Conservation (phyloP, 2,329 filamentous ascomycete species). For the Pseudophaeomoniella oleicola region DNA sequence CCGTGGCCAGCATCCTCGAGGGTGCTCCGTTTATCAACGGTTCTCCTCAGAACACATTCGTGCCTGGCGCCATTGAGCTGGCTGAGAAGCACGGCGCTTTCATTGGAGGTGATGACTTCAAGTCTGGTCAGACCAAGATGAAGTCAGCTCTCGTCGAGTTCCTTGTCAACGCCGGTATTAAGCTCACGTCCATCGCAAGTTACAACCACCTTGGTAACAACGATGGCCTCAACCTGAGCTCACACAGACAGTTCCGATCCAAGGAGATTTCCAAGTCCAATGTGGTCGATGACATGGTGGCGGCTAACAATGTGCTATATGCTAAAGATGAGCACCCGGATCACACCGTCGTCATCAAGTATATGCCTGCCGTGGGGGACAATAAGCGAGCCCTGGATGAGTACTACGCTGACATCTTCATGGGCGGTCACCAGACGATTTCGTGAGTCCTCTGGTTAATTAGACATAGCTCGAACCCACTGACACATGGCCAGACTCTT, state of each 20-base stretch:
- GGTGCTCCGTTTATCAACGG: constrained; percentile 93
- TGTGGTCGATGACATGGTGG: constrained; percentile 98
- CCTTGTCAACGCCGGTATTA: constrained; percentile 95
- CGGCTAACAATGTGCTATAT: constrained; percentile 85
- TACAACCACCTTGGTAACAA: constrained; percentile 99
- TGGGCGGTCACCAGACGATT: constrained; percentile 96
- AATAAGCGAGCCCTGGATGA: constrained; percentile 98
- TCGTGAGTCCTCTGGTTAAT: too few relatives aligned
- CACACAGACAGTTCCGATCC: constrained; percentile 94
- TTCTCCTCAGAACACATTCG: constrained; percentile 97
- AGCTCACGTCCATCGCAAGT: constrained; percentile 92
- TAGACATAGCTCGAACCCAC: too few relatives aligned
- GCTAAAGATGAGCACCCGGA: constrained; percentile 86
- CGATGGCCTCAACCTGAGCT: constrained; percentile 96
- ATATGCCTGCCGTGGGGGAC: constrained; percentile 97
- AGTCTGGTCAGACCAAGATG: constrained; percentile 99
- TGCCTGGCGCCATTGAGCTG: constrained; percentile 78
- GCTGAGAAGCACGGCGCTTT: constrained; percentile 78
- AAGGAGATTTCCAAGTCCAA: constrained; percentile 99
- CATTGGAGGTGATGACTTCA: constrained; percentile 98
- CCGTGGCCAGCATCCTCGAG: constrained; percentile 86
- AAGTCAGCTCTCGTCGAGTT: constrained; percentile 98
- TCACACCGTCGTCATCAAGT: constrained; percentile 99
- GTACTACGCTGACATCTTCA: constrained; percentile 99
- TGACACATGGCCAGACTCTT: too few relatives aligned